phyloP scores from a whole-genome alignment of 176 grass and related monocot genomes.

The Musa itinerans region DNA sequence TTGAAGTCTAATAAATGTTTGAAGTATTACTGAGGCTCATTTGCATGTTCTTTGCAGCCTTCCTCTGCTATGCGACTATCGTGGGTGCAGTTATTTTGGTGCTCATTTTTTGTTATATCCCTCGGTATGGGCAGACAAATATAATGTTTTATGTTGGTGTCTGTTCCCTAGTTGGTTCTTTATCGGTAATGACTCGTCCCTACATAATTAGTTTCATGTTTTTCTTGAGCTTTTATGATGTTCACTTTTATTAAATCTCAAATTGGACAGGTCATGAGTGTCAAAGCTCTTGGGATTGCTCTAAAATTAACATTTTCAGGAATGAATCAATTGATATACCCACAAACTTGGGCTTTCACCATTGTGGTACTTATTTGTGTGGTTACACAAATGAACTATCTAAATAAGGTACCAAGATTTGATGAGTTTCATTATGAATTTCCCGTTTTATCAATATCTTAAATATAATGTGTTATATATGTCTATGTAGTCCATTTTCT shows the following conservation, averaged over 20 bases:
- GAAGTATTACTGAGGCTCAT: neutral
- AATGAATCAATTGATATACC: constrained; percentile 78
- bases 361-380: constrained; percentile 68
- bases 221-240: constrained; percentile 13
- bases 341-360: constrained; percentile 79
- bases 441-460: too few relatives aligned
- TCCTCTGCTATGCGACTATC: constrained; percentile 60
- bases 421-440: neutral
- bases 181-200: constrained; percentile 42
- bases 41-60: constrained; percentile 43
- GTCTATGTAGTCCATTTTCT: too few relatives aligned
- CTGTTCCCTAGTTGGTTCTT: constrained; percentile 87
- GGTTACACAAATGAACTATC: constrained; percentile 86
- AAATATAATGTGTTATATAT: too few relatives aligned
- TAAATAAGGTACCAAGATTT: constrained; percentile 56
- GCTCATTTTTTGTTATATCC: constrained; percentile 74
- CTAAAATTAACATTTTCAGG: constrained; percentile 88
- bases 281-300: constrained; percentile 90
- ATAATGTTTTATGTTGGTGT: constrained; percentile 86
- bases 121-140: constrained; percentile 81
- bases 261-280: constrained; percentile 75
- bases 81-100: constrained; percentile 59
- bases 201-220: constrained; percentile 4
- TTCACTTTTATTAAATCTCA: constrained; percentile 4
- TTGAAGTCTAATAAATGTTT: neutral